Conservation (phyloP, 2,329 filamentous ascomycete genomes). For the Colletotrichum brevisporum region DNA sequence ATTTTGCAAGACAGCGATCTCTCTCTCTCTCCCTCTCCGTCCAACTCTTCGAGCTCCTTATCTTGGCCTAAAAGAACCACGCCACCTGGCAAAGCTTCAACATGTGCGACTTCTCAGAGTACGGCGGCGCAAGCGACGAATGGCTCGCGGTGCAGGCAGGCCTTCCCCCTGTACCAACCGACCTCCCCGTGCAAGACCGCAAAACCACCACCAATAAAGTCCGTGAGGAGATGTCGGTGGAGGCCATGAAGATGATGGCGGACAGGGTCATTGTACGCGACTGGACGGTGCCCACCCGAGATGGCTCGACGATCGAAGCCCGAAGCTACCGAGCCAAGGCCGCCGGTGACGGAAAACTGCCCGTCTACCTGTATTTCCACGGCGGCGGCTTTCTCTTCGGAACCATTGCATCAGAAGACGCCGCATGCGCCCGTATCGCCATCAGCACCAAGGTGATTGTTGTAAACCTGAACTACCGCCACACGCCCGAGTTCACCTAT, state of each 20-base stretch:
- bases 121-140: constrained; percentile 57
- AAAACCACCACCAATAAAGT: constrained; percentile 46
- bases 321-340: constrained; percentile 61
- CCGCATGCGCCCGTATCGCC: constrained; percentile 56
- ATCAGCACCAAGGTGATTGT: constrained; percentile 57
- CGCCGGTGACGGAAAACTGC: constrained; percentile 54
- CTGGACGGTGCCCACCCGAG: constrained; percentile 57
- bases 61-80: no score
- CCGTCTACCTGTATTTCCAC: constrained; percentile 67
- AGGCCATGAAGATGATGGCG: constrained; percentile 46
- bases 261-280: constrained; percentile 52
- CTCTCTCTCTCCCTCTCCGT: no score
- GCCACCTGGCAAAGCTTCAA: not conserved
- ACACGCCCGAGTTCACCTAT: constrained; percentile 67
- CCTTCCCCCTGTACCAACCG: constrained; percentile 43
- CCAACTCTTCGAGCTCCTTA: no score
- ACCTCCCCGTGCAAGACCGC: constrained; percentile 42
- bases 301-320: constrained; percentile 59
- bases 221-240: constrained; percentile 50
- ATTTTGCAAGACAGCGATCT: no score
- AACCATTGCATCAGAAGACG: constrained; percentile 66
- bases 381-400: constrained; percentile 72
- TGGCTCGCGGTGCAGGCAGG: constrained; percentile 58
- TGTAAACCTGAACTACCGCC: constrained; percentile 70
- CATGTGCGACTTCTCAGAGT: constrained; percentile 51